A percentile compares a stretch with the other conserved stretches of the same genome.
Conservation (phyloP, 2,329 filamentous ascomycete genomes). For the Trichoderma sp. region DNA sequence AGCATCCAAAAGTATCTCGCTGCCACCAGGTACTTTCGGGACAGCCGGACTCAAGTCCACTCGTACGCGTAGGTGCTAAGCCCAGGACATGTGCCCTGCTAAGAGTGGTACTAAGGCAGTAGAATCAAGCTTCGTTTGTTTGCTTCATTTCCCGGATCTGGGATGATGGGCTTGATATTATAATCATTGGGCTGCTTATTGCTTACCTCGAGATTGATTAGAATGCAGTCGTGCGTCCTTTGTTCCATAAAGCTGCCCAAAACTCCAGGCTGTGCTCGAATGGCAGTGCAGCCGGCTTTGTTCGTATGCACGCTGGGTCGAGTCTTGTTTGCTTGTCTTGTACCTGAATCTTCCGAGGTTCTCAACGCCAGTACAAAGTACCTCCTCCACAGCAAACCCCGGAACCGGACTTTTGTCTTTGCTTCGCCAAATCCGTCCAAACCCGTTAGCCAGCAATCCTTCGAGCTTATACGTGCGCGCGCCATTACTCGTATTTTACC, state of each 20-base stretch:
- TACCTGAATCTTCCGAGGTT: not conserved
- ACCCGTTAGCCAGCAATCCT: not conserved
- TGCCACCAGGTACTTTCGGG: slow-evolving; percentile 3
- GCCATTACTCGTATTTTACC: not conserved
- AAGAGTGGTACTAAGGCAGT: not conserved
- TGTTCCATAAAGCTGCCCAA: not conserved
- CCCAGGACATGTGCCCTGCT: not conserved
- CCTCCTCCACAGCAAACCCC: not conserved
- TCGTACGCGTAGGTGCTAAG: slow-evolving; percentile 12
- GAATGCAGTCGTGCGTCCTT: not conserved
- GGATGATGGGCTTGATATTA: slow-evolving; percentile 5
- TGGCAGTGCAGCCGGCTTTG: not conserved
- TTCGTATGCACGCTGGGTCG: not conserved
- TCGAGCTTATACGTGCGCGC: not conserved
- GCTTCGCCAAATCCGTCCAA: not conserved
- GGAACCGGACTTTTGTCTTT: slow-evolving; percentile 7
- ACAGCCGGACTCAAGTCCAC: slow-evolving; percentile 13
- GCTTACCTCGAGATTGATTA: not conserved
- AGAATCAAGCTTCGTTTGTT: not conserved
- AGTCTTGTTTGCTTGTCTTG: not conserved
- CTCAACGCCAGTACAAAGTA: not conserved
- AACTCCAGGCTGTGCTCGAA: not conserved
- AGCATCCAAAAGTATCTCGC: slow-evolving; percentile 7
- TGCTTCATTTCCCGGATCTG: not conserved
- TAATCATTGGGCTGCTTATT: slow-evolving; percentile 13